Base-by-base conservation (phyloP, 306 rosid genomes). In the Biancaea sappan region DNA sequence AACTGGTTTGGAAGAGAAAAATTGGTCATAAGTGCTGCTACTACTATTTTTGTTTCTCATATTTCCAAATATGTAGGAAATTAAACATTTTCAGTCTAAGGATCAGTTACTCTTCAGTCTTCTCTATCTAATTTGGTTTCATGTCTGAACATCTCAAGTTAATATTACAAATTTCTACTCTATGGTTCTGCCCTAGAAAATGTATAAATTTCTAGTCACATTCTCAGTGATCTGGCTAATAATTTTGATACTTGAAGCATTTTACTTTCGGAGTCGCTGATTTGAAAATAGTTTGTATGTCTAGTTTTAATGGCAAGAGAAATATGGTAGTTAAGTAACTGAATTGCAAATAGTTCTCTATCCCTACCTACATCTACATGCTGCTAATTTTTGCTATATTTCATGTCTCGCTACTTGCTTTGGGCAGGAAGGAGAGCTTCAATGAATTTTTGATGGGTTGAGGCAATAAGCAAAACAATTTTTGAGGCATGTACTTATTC, bases 401-500 rank as follows among this genome's bases (percentile, higher is more conserved):
- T 66, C 64, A 43, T 37, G 41, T 80, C 56, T 56, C 56, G 11
- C 37, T 75, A 64, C 50, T 75, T 75, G 64, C 38, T 78, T 72
- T 64, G 16, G 75, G 76, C 88, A 92, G 97, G 89, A 92, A 85
- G 97, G 97, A 46, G 91, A 92, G 63, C 96, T 92, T 74, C 97
- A n/a, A n/a, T n/a, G n/a, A n/a, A n/a, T n/a, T n/a, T n/a, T 89
- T 69, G 92, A 92, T 48, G 86, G 75, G 80, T 78, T 92, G 86
- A 86, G 93, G 77, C 86, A 82, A 73, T 88, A 81, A 69, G 87
- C 92, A 18, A 85, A 81, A 82, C 96, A 92, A 43, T 83, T 79
- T 79, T 70, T 92, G 68, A 69, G 62, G 74, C 21, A 68, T 72
- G 73, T 32, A 44, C 18, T 57, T 11, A 25, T 44, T 40, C 38